A percentile compares a stretch with the other conserved stretches of the same genome.
Evolutionary conservation across 306 rosid genomes (phyloP).

Genomic region (Echinosophora koreensis): DNA sequence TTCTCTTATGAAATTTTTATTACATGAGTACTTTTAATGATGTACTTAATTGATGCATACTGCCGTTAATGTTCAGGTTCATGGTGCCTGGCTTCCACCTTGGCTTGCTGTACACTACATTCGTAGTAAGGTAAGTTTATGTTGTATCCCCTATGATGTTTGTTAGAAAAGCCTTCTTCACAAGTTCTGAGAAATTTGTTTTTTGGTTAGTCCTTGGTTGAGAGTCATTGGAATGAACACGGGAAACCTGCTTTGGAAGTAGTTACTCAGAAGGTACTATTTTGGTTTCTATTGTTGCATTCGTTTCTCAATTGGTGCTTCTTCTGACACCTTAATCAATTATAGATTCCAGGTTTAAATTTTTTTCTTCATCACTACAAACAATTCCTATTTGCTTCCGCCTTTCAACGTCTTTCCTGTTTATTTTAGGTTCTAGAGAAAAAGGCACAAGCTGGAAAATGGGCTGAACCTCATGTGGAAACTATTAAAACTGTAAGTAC

Average conservation of each 20-base stretch:
- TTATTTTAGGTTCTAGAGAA: slow-evolving; percentile 72
- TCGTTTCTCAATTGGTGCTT: slow-evolving; percentile 17
- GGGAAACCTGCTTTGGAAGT: slow-evolving; percentile 78
- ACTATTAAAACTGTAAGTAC: slow-evolving; percentile 79
- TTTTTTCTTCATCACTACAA: slow-evolving; percentile 30
- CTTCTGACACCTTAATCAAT: slow-evolving; percentile 5
- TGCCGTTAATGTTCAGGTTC: slow-evolving; percentile 65
- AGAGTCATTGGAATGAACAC: slow-evolving; percentile 72
- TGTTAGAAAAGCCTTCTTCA: slow-evolving; percentile 26
- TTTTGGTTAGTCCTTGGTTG: slow-evolving; percentile 60
- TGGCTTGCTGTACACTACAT: slow-evolving; percentile 80
- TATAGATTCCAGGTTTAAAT: slow-evolving; percentile 30
- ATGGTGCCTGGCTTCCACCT: slow-evolving; percentile 92
- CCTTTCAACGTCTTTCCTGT: slow-evolving; percentile 42
- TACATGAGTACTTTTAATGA: background rate
- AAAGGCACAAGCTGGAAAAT: slow-evolving; percentile 78
- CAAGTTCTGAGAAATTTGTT: slow-evolving; percentile 42
- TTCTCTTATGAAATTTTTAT: slow-evolving; percentile 25
- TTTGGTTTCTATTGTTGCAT: slow-evolving; percentile 39
- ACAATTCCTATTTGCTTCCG: slow-evolving; percentile 19
- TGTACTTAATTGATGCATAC: slow-evolving; percentile 44
- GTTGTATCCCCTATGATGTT: slow-evolving; percentile 28
- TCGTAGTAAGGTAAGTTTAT: slow-evolving; percentile 66
- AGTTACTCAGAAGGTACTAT: slow-evolving; percentile 73
- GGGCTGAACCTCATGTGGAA: slow-evolving; percentile 91